A percentile compares a stretch with the other conserved stretches of the same genome.
phyloP scores from a whole-genome alignment of 441 rosid genomes.

The Erysimum cheiri region DNA sequence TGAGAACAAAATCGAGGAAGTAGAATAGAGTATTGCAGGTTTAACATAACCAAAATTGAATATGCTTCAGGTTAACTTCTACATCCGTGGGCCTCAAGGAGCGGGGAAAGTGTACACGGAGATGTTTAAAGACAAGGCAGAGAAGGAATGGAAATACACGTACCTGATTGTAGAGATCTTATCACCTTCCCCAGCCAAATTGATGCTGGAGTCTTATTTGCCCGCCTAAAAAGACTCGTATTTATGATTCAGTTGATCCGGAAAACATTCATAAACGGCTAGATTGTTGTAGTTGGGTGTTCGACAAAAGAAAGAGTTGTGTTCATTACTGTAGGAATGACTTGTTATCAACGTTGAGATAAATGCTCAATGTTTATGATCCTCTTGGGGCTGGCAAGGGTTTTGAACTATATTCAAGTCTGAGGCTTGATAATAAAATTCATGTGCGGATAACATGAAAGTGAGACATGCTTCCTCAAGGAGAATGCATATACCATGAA shows the following conservation, averaged over 20 bases:
- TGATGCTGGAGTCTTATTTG: constrained; percentile 89
- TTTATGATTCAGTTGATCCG: not conserved
- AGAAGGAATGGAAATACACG: constrained; percentile 88
- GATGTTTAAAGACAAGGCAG: constrained; percentile 90
- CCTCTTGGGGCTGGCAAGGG: not conserved
- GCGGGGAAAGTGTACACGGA: constrained; percentile 86
- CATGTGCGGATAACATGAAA: not conserved
- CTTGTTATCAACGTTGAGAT: not conserved
- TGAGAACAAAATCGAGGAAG: not conserved
- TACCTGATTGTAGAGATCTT: constrained; percentile 79
- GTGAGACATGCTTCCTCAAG: not conserved
- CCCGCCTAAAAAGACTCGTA: constrained; percentile 53
- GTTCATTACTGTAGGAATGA: constrained; percentile 1
- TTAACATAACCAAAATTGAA: constrained; percentile 9
- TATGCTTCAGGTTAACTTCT: constrained; percentile 68
- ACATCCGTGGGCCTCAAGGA: constrained; percentile 93
- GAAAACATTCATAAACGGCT: constrained; percentile 7
- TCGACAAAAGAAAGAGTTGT: constrained; percentile 6
- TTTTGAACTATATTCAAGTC: not conserved
- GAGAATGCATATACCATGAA: constrained; percentile 8
- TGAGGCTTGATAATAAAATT: not conserved
- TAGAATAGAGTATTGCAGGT: constrained; percentile 2
- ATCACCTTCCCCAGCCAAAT: constrained; percentile 71
- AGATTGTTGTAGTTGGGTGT: constrained; percentile 22
- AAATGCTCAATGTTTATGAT: not conserved